Conservation (phyloP, 2,329 filamentous ascomycete genomes). For the Ophiocordyceps unilateralis region DNA sequence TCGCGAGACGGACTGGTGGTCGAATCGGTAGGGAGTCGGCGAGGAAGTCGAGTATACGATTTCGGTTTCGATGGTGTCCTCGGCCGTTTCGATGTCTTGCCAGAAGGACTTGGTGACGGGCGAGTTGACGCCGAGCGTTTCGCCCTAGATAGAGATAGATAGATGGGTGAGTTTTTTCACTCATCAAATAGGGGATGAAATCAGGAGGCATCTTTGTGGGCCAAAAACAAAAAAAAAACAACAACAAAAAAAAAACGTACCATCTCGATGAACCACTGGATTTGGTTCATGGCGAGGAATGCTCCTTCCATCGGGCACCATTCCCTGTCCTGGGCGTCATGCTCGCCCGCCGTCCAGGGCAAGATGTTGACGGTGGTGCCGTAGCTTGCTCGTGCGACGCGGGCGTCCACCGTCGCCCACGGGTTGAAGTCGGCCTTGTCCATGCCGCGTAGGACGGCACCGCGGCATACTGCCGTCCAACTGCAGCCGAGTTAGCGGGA, state of each 20-base stretch:
- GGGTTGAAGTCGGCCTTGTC: not conserved
- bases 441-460: conserved; percentile 13
- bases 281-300: conserved; percentile 6
- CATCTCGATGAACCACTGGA: conserved; percentile 12
- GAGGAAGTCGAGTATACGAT: conserved; percentile 2
- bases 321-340: conserved; percentile 1
- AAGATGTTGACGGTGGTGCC: not conserved
- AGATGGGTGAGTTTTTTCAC: no score
- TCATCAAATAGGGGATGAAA: no score
- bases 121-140: not conserved
- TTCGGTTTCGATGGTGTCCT: conserved; percentile 1
- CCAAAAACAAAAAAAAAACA: no score
- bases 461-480: conserved; percentile 18
- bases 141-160: no score
- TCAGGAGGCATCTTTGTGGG: no score
- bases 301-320: not conserved
- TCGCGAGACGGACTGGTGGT: conserved; percentile 3
- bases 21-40: conserved; percentile 1
- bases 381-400: conserved; percentile 13
- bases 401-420: conserved; percentile 3
- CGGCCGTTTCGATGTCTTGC: conserved; percentile 3
- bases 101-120: conserved; percentile 1
- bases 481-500: conserved; percentile 4
- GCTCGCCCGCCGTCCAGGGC: conserved; percentile 1
- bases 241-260: conserved; percentile 1